Conservation (phyloP, 176 grass and related monocot genomes). For the Urochloa ruziziensis region DNA sequence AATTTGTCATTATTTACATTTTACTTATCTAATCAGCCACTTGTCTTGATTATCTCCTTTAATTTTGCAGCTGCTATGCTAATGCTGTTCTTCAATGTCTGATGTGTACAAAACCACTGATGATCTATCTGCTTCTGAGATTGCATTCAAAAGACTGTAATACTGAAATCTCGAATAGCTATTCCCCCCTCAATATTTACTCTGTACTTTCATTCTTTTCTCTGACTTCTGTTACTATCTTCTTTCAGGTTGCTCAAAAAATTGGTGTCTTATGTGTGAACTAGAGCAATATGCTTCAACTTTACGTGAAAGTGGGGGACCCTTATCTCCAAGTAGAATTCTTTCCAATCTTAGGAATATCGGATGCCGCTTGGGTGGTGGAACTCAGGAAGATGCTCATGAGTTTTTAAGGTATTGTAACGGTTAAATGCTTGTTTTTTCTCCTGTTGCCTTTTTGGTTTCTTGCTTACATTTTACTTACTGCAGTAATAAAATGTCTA, state of each 20-base stretch:
- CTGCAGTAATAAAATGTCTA: not conserved
- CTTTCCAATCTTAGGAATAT: constrained; percentile 95
- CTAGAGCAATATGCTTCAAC: constrained; percentile 94
- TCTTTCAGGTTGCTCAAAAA: constrained; percentile 75
- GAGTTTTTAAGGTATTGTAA: constrained; percentile 82
- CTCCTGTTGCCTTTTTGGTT: not conserved
- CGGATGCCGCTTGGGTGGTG: constrained; percentile 86
- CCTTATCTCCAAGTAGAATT: constrained; percentile 81
- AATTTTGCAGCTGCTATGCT: constrained; percentile 86
- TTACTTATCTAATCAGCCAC: constrained; percentile 4
- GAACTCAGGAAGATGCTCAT: constrained; percentile 99
- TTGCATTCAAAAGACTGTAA: constrained; percentile 97
- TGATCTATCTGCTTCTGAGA: constrained; percentile 95
- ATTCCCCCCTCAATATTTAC: not conserved
- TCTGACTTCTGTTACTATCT: constrained; percentile 29
- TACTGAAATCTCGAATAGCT: constrained; percentile 37
- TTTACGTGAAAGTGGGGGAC: constrained; percentile 76
- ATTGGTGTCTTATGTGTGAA: constrained; percentile 99
- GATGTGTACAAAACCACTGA: constrained; percentile 91
- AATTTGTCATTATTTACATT: constrained; percentile 8
- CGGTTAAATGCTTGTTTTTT: constrained; percentile 22
- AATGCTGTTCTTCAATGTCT: constrained; percentile 99
- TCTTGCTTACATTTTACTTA: not conserved
- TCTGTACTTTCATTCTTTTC: constrained; percentile 16
- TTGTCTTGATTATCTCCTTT: constrained; percentile 27